Base-by-base conservation (phyloP, 805 yeast genomes). In the Saccharomycopsis fodiens region DNA sequence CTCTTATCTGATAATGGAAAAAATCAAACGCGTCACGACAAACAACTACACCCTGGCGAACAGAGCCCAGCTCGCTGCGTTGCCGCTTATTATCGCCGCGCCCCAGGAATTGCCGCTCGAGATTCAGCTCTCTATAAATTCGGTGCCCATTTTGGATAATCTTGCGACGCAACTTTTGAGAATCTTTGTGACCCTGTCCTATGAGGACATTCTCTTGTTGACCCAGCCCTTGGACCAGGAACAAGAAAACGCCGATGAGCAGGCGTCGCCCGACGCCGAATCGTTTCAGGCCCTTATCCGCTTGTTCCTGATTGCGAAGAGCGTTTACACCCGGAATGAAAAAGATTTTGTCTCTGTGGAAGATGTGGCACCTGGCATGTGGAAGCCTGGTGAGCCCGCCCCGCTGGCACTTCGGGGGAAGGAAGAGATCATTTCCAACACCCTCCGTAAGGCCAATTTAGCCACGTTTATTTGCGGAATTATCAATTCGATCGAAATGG, bases 401-500 rank as follows among this genome's bases (percentile, higher is more conserved):
- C 85, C 86, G 0, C 56, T 67, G 22, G 68, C 79, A 58, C 67
- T 81, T 53, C 68, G 70, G 52, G 78, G 76, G 43, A 73, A 78
- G 48, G 86, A 79, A 54, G 81, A 78, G 50, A 71, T 78, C 41
- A 65, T 78, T 46, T 76, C 72, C 59, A 70, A 77, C 34, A 79
- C 93, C 0, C 62, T 91, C 29, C 78, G 95, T 48, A 85, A 91
- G 55, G 85, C 88, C 1, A 93, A 93, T 56, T 64, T 93, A 52
- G 85, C 96, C 0, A 87, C 96, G 0, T 93, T 87, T 58, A 66
- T 88, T 35, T 74, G 88, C n/a, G 93, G 96, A 0, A 77, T 93
- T 1, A 70, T 89, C 48, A 95, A 96, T 40, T 71, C 85, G 15
- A 74, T 84, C 42, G 93, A 86, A 50, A 82, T 85, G 39, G 97